These are phyloP conservation scores for Cercospora sp. DNA, from an alignment of 2,329 filamentous ascomycete genomes.

Conservation along the genomic window DNA sequence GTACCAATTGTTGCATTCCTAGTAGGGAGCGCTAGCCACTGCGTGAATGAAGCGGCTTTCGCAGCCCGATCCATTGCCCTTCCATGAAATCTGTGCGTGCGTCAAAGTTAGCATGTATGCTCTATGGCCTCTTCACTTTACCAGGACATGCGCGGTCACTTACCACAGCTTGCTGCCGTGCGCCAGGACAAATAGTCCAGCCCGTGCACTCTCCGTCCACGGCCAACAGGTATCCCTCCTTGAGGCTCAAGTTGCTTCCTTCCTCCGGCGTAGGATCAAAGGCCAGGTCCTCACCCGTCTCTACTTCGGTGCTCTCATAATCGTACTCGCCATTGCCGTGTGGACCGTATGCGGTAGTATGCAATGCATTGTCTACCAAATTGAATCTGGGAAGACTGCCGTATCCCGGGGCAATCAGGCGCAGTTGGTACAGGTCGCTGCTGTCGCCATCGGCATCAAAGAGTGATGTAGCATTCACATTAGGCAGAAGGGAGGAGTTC, in stretches of 20 bases:
- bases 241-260: conserved; percentile 40
- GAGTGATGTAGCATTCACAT: conserved; percentile 43
- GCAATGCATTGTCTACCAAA: conserved; percentile 38
- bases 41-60: conserved; percentile 43
- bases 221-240: conserved; percentile 41
- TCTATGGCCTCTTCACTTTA: background rate
- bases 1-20: background rate
- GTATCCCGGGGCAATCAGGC: conserved; percentile 43
- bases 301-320: conserved; percentile 38
- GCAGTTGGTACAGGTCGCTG: conserved; percentile 39
- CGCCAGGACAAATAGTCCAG: conserved; percentile 44
- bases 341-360: conserved; percentile 35
- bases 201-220: conserved; percentile 41
- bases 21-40: conserved; percentile 43
- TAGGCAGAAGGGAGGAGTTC: conserved; percentile 38
- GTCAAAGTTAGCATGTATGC: background rate
- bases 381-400: conserved; percentile 43
- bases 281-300: conserved; percentile 34
- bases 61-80: conserved; percentile 40
- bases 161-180: conserved; percentile 38
- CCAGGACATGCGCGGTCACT: conserved; percentile 20
- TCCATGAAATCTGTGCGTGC: conserved; percentile 39
- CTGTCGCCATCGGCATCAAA: conserved; percentile 41
- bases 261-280: conserved; percentile 38
- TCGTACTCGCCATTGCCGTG: conserved; percentile 28